Base-by-base conservation (phyloP, 2,329 filamentous ascomycete species). In the Monascus ruber region DNA sequence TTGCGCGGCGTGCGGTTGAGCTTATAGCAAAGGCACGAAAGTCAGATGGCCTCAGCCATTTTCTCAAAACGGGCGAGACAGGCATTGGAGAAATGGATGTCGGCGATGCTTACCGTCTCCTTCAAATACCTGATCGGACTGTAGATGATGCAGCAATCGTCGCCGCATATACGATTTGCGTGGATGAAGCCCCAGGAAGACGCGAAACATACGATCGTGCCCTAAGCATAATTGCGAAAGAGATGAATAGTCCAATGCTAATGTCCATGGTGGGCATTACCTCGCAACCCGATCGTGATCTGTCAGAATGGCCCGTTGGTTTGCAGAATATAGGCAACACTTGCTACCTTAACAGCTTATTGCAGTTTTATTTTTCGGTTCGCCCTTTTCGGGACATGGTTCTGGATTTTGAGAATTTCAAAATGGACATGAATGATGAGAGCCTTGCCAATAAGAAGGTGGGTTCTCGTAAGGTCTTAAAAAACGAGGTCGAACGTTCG, bases 241-340 rank as follows among this genome's bases (percentile, higher is more conserved):
- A 63, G 26, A 63, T 59, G 37, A 52, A 65, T 31, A 70, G 65
- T 38, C 38, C 55, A 8, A 36, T 60, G 26, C 49, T 67, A 28
- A 55, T 49, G 32, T 57, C 50, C 28, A 54, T 58, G 47, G 53
- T 62, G n/a, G 56, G 57, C 1, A 49, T 54, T 31, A 50, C 45
- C 10, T 43, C 43, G 3, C 54, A 59, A 31, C 44, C 55, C 17
- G 53, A 56, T 46, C 53, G 56, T 35, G 53, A 62, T 31, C 55
- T 51, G 42, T 60, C 64, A 35, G 69, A 75, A 26, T 79, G 85
- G 60, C 91, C 91, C 0, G 84, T 94, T 24, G 91, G 91, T 0
- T 72, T 96, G 5, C 76, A 80, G 46, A 98, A 96, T 51, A 94
- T 96, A 41, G 88, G 91, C 42, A 98, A 98, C 54, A 98, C 93